Percentiles rank a stretch among this genome's conserved stretches.
Evolutionary conservation across 768 basidiomycete species (phyloP).

Genomic region (Mycena alexandri): DNA sequence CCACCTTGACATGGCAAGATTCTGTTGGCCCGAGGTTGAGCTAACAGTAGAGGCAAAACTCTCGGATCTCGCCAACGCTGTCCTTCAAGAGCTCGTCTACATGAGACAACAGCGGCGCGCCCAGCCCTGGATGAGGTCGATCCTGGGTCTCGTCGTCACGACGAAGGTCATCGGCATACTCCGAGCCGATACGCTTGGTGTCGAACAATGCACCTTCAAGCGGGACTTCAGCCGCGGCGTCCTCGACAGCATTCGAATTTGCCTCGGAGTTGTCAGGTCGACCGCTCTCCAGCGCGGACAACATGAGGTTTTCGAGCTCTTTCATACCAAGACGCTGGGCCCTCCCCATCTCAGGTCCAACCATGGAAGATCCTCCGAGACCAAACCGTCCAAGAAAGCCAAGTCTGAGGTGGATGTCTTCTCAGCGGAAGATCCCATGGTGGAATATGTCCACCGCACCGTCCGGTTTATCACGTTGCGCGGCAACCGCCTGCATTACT

Average conservation of each 20-base stretch:
- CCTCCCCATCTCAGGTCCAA: slow-evolving; percentile 18
- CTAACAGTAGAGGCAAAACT: slow-evolving; percentile 4
- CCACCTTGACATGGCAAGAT: slow-evolving; percentile 16
- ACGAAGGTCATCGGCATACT: slow-evolving; percentile 17
- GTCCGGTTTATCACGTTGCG: slow-evolving; percentile 20
- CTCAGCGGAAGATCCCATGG: slow-evolving; percentile 6
- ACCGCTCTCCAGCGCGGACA: slow-evolving; percentile 24
- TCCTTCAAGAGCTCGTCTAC: slow-evolving; percentile 21
- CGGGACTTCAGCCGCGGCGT: slow-evolving; percentile 24
- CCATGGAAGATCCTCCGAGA: background rate
- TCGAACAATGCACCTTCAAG: slow-evolving; percentile 21
- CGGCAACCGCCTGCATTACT: slow-evolving; percentile 14
- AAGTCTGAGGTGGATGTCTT: slow-evolving; percentile 4
- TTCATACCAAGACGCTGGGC: slow-evolving; percentile 1
- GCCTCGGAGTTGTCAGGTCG: slow-evolving; percentile 16
- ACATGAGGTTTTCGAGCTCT: slow-evolving; percentile 23
- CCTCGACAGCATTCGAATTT: slow-evolving; percentile 21
- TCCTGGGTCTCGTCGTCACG: slow-evolving; percentile 19
- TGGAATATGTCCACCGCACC: slow-evolving; percentile 23
- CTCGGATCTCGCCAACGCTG: background rate
- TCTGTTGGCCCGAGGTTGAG: slow-evolving; percentile 24
- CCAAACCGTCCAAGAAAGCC: background rate
- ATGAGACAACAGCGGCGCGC: slow-evolving; percentile 28
- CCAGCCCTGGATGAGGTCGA: slow-evolving; percentile 28
- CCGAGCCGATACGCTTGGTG: slow-evolving; percentile 24